Base-by-base conservation (phyloP, 306 rosid genomes). In the Lathyrus tuberosus region DNA sequence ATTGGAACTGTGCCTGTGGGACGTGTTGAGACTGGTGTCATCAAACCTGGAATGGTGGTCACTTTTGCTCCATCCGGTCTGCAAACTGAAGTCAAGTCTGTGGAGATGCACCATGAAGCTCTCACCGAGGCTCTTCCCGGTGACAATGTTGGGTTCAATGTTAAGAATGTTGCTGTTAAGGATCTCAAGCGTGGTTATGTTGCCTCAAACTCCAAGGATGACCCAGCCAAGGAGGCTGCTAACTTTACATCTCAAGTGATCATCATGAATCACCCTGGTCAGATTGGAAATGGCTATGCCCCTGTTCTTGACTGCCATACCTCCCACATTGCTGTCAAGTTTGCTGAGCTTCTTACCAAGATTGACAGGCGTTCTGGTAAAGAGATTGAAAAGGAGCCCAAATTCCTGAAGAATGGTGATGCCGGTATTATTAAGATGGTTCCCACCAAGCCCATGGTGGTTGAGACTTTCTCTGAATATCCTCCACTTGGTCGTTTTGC, bases 1-100 rank as follows among this genome's bases (percentile, higher is more conserved):
- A 91, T 91, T 74, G 97, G 97, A 64, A 91, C 97, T 17, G 97
- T 91, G 3, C 97, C 94, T 0, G 97, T 91, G 48, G 97, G 97
- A 24, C 94, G 97, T 44, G 97, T 91, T n/a, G 97, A 89, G 31
- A 88, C 91, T 0, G 95, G 96, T 71, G 9, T 87, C 16, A 0
- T 90, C n/a, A 90, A 90, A 51, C 96, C 96, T 5, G 95, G 92
- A 46, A 79, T 86, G 85, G 82, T 88, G 2, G 87, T 91, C 4
- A 83, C 89, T 20, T 88, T 91, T 75, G 97, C 78, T 1, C 97
- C 97, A 14, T 6, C 95, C 74, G 95, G 97, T 2, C 58, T 91
- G 74, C 74, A 86, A 2, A 91, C 97, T 76, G 95, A 91, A 75
- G 89, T 91, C 6, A 91, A 91, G 87, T 91, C 97, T 2, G 95